Conservation (phyloP, 495 filamentous ascomycete species). For the Tuber borchii region DNA sequence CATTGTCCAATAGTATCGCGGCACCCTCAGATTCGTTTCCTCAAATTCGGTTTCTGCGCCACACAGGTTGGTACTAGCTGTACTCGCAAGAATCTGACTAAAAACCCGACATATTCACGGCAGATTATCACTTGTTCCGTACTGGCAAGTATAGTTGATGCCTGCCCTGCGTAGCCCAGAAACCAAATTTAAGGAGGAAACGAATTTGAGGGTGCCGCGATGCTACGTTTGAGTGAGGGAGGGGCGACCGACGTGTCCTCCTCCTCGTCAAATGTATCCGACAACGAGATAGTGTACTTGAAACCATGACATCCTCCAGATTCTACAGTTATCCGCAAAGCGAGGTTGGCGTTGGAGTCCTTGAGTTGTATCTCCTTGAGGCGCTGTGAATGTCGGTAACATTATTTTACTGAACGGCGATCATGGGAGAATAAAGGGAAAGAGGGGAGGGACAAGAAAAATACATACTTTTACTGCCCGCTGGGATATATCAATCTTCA, state of each 20-base stretch:
- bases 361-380: constrained; percentile 63
- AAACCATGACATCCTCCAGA: constrained; percentile 95
- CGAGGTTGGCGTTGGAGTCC: constrained; percentile 72
- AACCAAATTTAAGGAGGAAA: too few relatives aligned
- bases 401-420: not conserved
- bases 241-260: constrained; percentile 67
- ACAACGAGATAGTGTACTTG: constrained; percentile 89
- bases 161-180: too few relatives aligned
- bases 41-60: too few relatives aligned
- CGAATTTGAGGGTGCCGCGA: too few relatives aligned
- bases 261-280: constrained; percentile 56
- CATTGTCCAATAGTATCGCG: too few relatives aligned
- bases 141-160: too few relatives aligned
- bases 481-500: constrained; percentile 71
- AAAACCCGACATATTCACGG: too few relatives aligned
- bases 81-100: too few relatives aligned
- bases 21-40: too few relatives aligned
- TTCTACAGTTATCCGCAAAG: constrained; percentile 83
- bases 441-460: constrained; percentile 2
- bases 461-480: constrained; percentile 67
- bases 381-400: constrained; percentile 47
- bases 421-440: not conserved
- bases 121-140: too few relatives aligned
- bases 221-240: not conserved
- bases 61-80: too few relatives aligned